Evolutionary conservation across 805 yeast genomes (phyloP).

Genomic region (Candida gorgasii): DNA sequence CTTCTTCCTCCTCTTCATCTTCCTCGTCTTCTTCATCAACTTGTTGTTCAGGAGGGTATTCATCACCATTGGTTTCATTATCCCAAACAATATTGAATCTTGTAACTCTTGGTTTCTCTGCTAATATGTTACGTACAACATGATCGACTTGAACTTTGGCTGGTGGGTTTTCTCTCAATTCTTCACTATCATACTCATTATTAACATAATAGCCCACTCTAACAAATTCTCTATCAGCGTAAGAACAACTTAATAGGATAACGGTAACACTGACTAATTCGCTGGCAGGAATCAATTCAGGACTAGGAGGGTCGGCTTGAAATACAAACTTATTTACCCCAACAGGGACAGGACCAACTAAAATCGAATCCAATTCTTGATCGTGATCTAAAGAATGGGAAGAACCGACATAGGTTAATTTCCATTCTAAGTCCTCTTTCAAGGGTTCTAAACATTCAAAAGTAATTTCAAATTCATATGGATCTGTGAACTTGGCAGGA

Average conservation of each 20-base stretch:
- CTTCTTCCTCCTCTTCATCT: conserved; percentile 57
- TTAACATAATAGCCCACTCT: conserved; percentile 97
- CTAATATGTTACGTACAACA: conserved; percentile 89
- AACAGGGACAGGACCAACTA: conserved; percentile 99
- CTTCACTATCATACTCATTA: conserved; percentile 94
- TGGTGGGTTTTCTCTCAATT: conserved; percentile 90
- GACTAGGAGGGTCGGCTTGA: conserved; percentile 95
- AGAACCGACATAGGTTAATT: conserved; percentile 93
- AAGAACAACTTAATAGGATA: conserved; percentile 87
- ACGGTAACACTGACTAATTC: conserved; percentile 96
- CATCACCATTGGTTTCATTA: conserved; percentile 63
- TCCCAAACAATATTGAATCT: conserved; percentile 98
- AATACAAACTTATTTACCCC: conserved; percentile 93
- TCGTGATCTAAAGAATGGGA: conserved; percentile 94
- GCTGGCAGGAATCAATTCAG: conserved; percentile 93
- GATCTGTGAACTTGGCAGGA: conserved; percentile 91
- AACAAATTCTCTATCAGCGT: conserved; percentile 91
- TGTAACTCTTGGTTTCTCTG: conserved; percentile 97
- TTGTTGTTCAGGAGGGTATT: conserved; percentile 77
- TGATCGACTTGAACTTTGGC: conserved; percentile 90
- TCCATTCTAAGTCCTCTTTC: conserved; percentile 95
- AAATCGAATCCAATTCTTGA: conserved; percentile 90
- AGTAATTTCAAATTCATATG: conserved; percentile 95
- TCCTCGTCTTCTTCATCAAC: conserved; percentile 63
- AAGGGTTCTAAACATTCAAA: conserved; percentile 94